phyloP scores from a whole-genome alignment of 371 early-diverging fungal genomes.

The Mucor indicus region DNA sequence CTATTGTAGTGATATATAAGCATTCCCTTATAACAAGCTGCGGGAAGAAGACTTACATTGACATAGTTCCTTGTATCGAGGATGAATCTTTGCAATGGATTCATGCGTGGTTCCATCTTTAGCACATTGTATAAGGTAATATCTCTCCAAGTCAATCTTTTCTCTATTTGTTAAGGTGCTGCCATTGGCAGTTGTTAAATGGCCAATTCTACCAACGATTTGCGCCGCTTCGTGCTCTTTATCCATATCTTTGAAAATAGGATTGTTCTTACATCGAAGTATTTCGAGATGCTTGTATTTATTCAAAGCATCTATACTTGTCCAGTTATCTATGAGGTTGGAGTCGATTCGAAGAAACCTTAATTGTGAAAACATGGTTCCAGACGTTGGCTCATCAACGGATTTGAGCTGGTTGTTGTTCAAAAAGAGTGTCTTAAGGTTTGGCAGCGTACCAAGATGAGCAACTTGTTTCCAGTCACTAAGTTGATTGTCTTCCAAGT shows the following conservation, averaged over 20 bases:
- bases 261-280: slow-evolving; percentile 52
- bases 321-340: slow-evolving; percentile 42
- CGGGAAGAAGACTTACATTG: slow-evolving; percentile 31
- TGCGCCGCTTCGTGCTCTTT: slow-evolving; percentile 24
- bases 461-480: slow-evolving; percentile 55
- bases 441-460: slow-evolving; percentile 45
- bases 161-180: slow-evolving; percentile 50
- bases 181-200: slow-evolving; percentile 30
- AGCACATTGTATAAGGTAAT: slow-evolving; percentile 58
- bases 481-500: slow-evolving; percentile 67
- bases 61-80: slow-evolving; percentile 56
- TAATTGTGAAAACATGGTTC: slow-evolving; percentile 29
- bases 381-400: background rate
- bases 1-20: no score
- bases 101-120: slow-evolving; percentile 36
- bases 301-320: slow-evolving; percentile 45
- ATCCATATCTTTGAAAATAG: slow-evolving; percentile 27
- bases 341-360: slow-evolving; percentile 39
- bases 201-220: slow-evolving; percentile 34
- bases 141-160: slow-evolving; percentile 72
- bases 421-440: slow-evolving; percentile 44
- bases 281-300: slow-evolving; percentile 30
- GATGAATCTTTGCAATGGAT: slow-evolving; percentile 45
- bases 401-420: slow-evolving; percentile 38
- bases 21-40: no score